phyloP scores from a whole-genome alignment of 2,329 filamentous ascomycete genomes.

The Reticulascus tulasneorum region DNA sequence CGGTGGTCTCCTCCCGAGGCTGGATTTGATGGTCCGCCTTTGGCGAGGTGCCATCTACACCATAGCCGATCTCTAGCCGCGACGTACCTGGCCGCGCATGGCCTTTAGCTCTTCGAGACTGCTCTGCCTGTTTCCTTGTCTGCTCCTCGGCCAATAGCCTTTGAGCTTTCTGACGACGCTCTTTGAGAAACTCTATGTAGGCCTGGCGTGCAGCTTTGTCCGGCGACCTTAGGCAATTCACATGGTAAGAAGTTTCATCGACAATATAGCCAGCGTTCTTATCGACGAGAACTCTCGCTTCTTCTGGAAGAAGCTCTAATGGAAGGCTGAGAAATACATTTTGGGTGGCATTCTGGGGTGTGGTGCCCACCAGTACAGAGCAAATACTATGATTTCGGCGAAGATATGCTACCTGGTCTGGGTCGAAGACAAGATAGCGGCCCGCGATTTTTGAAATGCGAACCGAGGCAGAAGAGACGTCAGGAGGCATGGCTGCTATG shows the following conservation, averaged over 20 bases:
- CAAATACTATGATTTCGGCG: constrained; percentile 80
- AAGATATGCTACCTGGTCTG: constrained; percentile 72
- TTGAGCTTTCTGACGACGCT: constrained; percentile 37
- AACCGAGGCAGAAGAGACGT: constrained; percentile 44
- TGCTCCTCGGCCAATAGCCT: constrained; percentile 34
- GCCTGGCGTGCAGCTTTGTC: constrained; percentile 53
- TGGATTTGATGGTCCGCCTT: not conserved
- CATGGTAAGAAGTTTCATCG: constrained; percentile 73
- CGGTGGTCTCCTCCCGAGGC: not conserved
- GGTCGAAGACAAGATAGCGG: constrained; percentile 86
- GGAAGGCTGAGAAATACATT: constrained; percentile 90
- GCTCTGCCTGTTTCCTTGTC: constrained; percentile 28
- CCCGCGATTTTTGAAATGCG: constrained; percentile 77
- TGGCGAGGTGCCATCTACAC: too few species aligned
- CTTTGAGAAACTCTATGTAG: constrained; percentile 58
- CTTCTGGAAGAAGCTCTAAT: constrained; percentile 85
- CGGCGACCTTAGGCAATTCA: constrained; percentile 55
- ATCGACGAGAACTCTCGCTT: constrained; percentile 76
- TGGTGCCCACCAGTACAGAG: constrained; percentile 79
- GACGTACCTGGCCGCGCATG: too few species aligned
- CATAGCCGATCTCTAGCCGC: too few species aligned
- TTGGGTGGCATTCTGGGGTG: constrained; percentile 90
- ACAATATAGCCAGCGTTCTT: constrained; percentile 73
- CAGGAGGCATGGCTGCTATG: constrained; percentile 2
- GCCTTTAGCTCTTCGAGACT: constrained; percentile 20